A percentile compares a stretch with the other conserved stretches of the same genome.
Evolutionary conservation across 495 filamentous ascomycete genomes (phyloP).

Genomic region (Tuber indicum): DNA sequence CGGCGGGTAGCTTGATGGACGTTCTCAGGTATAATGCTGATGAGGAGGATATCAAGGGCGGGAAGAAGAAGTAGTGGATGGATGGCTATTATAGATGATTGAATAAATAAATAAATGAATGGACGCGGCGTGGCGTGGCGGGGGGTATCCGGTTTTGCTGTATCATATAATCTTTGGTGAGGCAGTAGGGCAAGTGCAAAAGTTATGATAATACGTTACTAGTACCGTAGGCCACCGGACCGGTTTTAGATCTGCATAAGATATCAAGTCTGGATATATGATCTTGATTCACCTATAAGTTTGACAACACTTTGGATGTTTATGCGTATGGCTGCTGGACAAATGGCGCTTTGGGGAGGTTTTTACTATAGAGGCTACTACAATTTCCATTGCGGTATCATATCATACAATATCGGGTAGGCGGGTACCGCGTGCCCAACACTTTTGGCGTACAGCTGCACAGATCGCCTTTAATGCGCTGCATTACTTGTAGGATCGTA

Average conservation of each 20-base stretch:
- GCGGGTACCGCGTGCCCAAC: background rate
- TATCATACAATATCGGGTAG: background rate
- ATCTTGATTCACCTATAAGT: background rate
- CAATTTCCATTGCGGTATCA: background rate
- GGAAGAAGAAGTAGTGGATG: conserved; percentile 32
- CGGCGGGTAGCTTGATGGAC: conserved; percentile 37
- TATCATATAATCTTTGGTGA: background rate
- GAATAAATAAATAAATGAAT: background rate
- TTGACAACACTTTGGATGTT: background rate
- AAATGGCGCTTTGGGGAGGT: background rate
- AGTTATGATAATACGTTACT: background rate
- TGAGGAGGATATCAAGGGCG: conserved; percentile 22
- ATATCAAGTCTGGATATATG: background rate
- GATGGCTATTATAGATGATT: conserved; percentile 17
- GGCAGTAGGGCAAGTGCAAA: background rate
- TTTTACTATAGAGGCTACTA: background rate
- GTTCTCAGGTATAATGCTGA: conserved; percentile 33
- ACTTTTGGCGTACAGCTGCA: background rate
- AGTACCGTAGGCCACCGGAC: background rate
- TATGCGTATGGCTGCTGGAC: background rate
- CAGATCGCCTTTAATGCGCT: background rate
- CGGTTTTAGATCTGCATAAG: background rate
- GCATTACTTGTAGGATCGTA: background rate
- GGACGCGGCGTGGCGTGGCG: background rate
- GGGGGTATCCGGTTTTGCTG: background rate